A percentile compares a stretch with the other conserved stretches of the same genome.
phyloP scores from a whole-genome alignment of 2,329 filamentous ascomycete species.

The Xylariaceae sp. region DNA sequence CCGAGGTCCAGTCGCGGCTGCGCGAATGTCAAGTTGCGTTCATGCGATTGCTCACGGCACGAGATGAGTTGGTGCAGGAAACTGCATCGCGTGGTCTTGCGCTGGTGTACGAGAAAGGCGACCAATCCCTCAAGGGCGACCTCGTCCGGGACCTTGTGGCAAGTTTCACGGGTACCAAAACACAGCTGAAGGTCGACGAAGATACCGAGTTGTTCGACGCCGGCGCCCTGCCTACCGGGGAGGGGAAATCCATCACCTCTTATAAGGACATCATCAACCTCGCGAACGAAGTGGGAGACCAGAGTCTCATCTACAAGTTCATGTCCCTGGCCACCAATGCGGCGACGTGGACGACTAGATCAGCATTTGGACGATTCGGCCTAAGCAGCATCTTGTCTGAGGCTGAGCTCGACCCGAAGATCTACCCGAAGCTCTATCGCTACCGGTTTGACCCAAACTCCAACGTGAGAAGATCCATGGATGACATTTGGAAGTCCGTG shows the following conservation, averaged over 20 bases:
- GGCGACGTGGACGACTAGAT: constrained; percentile 93
- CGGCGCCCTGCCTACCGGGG: constrained; percentile 80
- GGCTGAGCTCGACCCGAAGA: constrained; percentile 79
- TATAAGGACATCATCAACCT: constrained; percentile 96
- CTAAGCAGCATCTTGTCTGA: constrained; percentile 87
- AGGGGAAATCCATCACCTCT: constrained; percentile 82
- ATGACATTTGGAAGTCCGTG: constrained; percentile 94
- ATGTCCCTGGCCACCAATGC: constrained; percentile 97
- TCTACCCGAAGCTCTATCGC: constrained; percentile 90
- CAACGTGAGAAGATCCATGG: constrained; percentile 92
- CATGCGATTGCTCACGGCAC: constrained; percentile 75
- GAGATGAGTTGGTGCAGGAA: constrained; percentile 93
- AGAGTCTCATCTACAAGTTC: constrained; percentile 93
- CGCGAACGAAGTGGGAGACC: constrained; percentile 94
- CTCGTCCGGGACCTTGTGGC: constrained; percentile 82
- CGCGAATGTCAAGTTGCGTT: constrained; percentile 80
- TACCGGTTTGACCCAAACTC: constrained; percentile 93
- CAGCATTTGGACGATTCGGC: constrained; percentile 90
- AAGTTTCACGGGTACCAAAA: constrained; percentile 73
- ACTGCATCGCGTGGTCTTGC: constrained; percentile 84
- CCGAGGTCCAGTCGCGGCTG: constrained; percentile 64
- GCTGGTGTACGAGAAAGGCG: constrained; percentile 90
- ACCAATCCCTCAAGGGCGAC: constrained; percentile 69
- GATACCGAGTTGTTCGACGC: constrained; percentile 93
- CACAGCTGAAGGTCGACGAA: constrained; percentile 73